Base-by-base conservation (phyloP, 495 filamentous ascomycete species). In the Cryomyces minteri region DNA sequence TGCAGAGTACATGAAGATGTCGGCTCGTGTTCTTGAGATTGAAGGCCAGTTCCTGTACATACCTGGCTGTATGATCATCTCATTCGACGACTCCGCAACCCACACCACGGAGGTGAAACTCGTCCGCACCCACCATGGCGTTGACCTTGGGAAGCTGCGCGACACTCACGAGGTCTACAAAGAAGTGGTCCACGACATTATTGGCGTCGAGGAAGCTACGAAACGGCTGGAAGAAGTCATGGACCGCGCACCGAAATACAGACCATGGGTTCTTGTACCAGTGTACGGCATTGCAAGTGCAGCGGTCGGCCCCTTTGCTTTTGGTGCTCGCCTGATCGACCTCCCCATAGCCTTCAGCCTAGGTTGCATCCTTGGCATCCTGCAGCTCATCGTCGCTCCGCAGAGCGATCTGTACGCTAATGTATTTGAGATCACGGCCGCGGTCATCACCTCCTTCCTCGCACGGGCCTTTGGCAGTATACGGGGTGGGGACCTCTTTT, bases 31-130 rank as follows among this genome's bases (percentile, higher is more conserved):
- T 4, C 71, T 96, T 39, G 81, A 88, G 59, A 87, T 95, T 40
- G 82, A 94, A 48, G 83, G 79, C 38, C 86, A 93, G 48, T 95
- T 93, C 54, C 63, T 94, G 38, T 95, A 94, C 57, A 77, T 94
- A 25, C 88, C 88, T 2, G 84, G 84, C 14, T 92, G 84, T 54
- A 96, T 95, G 88, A 83, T 96, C 49, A 80, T 94, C 48, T 86
- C 84, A 4, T 95, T 96, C 55, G 88, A 93, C 54, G 88, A 96
- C 62, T 69, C 73, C 28, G 72, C 77, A 28, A 92, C 85, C 6
- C 88, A 94, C 55, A 94, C 88, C 6, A 86, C 87, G 5, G 88
- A 94, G 58, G 82, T 95, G 43, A 88, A 90, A 59, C 75, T 96
- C 39, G 79, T 96, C 9, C 74, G 82, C 31, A 69, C 74, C 6